These are phyloP conservation scores for Lolium perenne DNA, from an alignment of 176 grass and related monocot genomes.

Conservation along the genomic window DNA sequence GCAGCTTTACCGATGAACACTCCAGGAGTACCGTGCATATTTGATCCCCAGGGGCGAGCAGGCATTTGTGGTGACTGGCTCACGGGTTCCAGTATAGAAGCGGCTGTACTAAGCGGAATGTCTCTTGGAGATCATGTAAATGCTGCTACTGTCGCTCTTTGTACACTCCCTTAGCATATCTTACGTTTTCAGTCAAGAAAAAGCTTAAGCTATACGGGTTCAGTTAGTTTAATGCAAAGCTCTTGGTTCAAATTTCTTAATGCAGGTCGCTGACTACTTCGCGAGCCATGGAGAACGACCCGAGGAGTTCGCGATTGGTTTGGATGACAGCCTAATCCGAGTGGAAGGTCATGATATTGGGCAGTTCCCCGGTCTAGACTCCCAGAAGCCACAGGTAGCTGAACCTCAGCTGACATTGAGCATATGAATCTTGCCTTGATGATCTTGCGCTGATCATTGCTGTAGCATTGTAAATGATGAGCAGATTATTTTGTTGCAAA, in stretches of 20 bases:
- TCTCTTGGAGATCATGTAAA: conserved; percentile 85
- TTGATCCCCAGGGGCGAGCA: conserved; percentile 86
- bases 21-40: conserved; percentile 78
- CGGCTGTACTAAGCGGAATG: conserved; percentile 78
- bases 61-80: conserved; percentile 99
- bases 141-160: background rate
- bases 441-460: conserved; percentile 25
- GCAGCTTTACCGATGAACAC: conserved; percentile 87
- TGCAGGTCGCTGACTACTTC: conserved; percentile 83
- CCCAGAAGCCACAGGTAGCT: conserved; percentile 45
- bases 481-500: background rate
- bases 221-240: background rate
- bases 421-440: conserved; percentile 11
- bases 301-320: conserved; percentile 71
- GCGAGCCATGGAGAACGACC: conserved; percentile 29
- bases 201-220: background rate
- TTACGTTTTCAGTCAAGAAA: background rate
- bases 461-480: conserved; percentile 55
- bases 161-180: background rate
- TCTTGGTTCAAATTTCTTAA: conserved; percentile 17
- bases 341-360: conserved; percentile 87
- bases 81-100: conserved; percentile 83
- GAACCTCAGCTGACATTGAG: conserved; percentile 51
- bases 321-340: conserved; percentile 58
- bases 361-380: conserved; percentile 71